A percentile compares a stretch with the other conserved stretches of the same genome.
These are phyloP conservation scores for Phytophthora pistaciae DNA, from an alignment of 352 stramenopile species.

Conservation along the genomic window DNA sequence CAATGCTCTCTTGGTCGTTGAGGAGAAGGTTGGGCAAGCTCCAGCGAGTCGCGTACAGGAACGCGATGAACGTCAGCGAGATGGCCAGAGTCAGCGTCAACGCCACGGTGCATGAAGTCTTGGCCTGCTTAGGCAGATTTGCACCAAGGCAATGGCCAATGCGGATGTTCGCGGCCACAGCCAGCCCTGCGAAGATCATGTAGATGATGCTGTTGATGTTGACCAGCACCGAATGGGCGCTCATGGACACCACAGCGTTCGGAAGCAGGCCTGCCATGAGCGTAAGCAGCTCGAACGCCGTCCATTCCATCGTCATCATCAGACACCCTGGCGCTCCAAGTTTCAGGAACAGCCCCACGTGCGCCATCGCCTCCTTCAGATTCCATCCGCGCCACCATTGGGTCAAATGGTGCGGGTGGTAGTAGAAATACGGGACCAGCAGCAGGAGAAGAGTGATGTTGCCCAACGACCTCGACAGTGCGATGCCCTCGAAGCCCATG, in stretches of 20 bases:
- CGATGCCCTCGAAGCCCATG: conserved; percentile 78
- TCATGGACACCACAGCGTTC: conserved; percentile 67
- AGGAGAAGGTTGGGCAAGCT: conserved; percentile 36
- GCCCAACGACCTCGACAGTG: conserved; percentile 66
- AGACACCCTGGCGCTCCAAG: conserved; percentile 60
- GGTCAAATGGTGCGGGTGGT: conserved; percentile 37
- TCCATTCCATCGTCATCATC: conserved; percentile 81
- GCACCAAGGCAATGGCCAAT: conserved; percentile 82
- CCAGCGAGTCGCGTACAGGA: conserved; percentile 51
- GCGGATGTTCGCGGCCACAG: conserved; percentile 70
- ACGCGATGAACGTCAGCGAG: conserved; percentile 42
- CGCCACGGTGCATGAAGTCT: conserved; percentile 44
- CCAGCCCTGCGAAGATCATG: conserved; percentile 75
- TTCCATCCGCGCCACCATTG: conserved; percentile 63
- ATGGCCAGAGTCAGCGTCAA: conserved; percentile 48
- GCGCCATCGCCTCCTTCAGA: conserved; percentile 32
- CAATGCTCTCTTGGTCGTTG: conserved; percentile 42
- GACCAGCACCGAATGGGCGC: conserved; percentile 69
- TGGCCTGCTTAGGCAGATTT: conserved; percentile 60
- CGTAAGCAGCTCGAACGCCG: conserved; percentile 74
- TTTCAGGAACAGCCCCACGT: conserved; percentile 47
- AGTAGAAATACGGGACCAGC: conserved; percentile 68
- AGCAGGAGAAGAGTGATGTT: conserved; percentile 55
- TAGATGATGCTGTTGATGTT: conserved; percentile 70
- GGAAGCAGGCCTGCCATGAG: conserved; percentile 72